Conservation (phyloP, 331 rosid genomes). For the Cydonia oblonga region DNA sequence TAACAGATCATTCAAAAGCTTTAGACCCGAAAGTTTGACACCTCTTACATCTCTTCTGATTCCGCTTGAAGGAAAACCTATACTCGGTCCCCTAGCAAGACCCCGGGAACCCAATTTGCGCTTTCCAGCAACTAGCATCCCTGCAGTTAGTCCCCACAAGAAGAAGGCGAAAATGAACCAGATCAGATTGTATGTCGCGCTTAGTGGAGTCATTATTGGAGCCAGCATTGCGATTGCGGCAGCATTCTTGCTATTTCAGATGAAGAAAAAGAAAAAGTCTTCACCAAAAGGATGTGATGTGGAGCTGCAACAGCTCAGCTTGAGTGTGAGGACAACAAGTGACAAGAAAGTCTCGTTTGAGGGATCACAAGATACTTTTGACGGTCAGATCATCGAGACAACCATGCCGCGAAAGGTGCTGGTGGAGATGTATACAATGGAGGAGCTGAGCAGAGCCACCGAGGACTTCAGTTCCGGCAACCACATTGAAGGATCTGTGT, state of each 20-base stretch:
- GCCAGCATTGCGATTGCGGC: conserved; percentile 39
- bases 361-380: conserved; percentile 36
- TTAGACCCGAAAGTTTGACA: conserved; percentile 19
- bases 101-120: conserved; percentile 34
- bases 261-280: conserved; percentile 41
- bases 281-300: conserved; percentile 40
- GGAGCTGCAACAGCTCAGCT: conserved; percentile 77
- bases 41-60: conserved; percentile 59
- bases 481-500: conserved; percentile 76
- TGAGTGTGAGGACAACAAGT: conserved; percentile 66
- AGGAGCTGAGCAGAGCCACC: conserved; percentile 65
- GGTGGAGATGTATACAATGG: conserved; percentile 41
- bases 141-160: conserved; percentile 30
- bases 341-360: conserved; percentile 82
- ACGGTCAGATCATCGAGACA: conserved; percentile 22
- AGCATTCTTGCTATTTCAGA: conserved; percentile 30
- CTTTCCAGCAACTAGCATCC: conserved; percentile 26
- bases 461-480: conserved; percentile 67
- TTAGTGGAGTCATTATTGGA: conserved; percentile 37
- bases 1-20: conserved; percentile 19
- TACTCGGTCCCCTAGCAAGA: conserved; percentile 29
- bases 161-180: conserved; percentile 45
- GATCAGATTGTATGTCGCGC: conserved; percentile 31
- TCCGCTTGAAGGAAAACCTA: conserved; percentile 45
- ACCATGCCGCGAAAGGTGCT: conserved; percentile 32